Percentiles rank a stretch among this genome's conserved stretches.
Conservation (phyloP, 2,329 filamentous ascomycete genomes). For the Trichoderma gracile region DNA sequence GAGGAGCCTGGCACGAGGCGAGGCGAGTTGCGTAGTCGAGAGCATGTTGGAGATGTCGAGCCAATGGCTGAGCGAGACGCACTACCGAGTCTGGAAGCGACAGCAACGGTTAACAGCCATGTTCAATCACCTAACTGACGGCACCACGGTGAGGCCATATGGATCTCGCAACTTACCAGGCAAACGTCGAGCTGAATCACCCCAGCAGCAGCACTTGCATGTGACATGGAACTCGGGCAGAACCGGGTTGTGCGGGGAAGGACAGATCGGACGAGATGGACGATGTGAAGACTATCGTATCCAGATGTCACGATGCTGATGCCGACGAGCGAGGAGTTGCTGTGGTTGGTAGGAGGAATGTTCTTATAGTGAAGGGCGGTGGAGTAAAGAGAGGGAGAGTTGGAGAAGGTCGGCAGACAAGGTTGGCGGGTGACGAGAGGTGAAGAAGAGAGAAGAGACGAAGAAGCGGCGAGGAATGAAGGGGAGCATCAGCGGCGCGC, state of each 20-base stretch:
- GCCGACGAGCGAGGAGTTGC: not conserved
- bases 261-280: not conserved
- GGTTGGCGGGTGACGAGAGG: not conserved
- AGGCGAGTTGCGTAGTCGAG: constrained; percentile 32
- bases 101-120: constrained; percentile 10
- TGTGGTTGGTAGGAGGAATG: not conserved
- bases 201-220: constrained; percentile 24
- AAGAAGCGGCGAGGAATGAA: constrained; percentile 19
- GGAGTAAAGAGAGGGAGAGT: not conserved
- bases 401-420: not conserved
- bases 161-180: not conserved
- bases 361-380: not conserved
- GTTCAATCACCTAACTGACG: not conserved
- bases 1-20: constrained; percentile 35
- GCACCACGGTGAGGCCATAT: constrained; percentile 4
- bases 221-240: constrained; percentile 28
- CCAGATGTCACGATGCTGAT: not conserved
- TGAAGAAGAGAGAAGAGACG: not conserved
- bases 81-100: constrained; percentile 22
- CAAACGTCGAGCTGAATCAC: constrained; percentile 23
- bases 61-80: constrained; percentile 11
- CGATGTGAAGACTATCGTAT: not conserved
- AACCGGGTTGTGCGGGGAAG: constrained; percentile 22
- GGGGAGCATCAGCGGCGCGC: constrained; percentile 16
- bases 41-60: constrained; percentile 32